phyloP scores from a whole-genome alignment of 495 filamentous ascomycete species.

The Tuber melanosporum region DNA sequence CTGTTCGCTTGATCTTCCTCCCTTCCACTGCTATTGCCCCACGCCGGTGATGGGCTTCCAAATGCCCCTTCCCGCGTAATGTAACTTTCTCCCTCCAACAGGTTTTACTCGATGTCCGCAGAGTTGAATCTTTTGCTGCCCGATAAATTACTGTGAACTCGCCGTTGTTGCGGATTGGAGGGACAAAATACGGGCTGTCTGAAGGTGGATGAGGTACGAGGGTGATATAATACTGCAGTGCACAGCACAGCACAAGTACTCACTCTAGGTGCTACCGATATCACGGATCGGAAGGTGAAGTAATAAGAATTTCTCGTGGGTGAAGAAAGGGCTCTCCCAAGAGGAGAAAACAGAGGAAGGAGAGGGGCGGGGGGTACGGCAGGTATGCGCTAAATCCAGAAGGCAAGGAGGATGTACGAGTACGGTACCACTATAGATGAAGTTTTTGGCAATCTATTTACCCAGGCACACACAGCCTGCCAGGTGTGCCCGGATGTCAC shows the following conservation, averaged over 20 bases:
- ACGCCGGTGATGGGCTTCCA: constrained; percentile 11
- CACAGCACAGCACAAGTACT: not conserved
- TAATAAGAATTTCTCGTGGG: not conserved
- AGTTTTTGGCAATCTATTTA: not conserved
- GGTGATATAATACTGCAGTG: not conserved
- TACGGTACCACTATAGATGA: not conserved
- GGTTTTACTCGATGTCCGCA: constrained; percentile 11
- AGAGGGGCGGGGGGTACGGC: not conserved
- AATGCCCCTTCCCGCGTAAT: constrained; percentile 28
- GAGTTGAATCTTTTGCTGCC: constrained; percentile 15
- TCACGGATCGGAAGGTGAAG: not conserved
- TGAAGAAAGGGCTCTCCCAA: not conserved
- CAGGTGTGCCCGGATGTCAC: not conserved
- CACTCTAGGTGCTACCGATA: not conserved
- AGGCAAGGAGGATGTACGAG: not conserved
- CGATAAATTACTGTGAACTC: constrained; percentile 8
- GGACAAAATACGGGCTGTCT: not conserved
- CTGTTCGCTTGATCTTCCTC: constrained; percentile 3
- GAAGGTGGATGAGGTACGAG: not conserved
- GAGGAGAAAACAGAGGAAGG: not conserved
- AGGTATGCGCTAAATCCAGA: not conserved
- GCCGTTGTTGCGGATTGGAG: not conserved
- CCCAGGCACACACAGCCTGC: not conserved
- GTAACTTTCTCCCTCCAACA: not conserved
- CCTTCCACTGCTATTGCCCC: not conserved